A percentile compares a stretch with the other conserved stretches of the same genome.
phyloP scores from a whole-genome alignment of 306 rosid genomes.

The Inga leiocalycina region DNA sequence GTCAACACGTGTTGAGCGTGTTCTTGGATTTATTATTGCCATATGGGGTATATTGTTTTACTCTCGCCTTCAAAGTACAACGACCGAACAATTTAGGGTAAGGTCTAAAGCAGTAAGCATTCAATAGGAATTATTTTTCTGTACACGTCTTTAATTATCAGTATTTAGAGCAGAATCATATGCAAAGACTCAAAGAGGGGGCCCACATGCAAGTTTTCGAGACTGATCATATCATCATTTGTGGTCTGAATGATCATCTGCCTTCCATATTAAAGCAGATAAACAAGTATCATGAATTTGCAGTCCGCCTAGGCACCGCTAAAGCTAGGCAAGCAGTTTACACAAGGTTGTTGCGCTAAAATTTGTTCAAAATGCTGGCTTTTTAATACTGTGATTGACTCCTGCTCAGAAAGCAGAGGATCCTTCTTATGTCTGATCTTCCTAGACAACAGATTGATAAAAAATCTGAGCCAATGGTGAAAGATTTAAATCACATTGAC shows the following conservation, averaged over 20 bases:
- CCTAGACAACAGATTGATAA: slow-evolving; percentile 95
- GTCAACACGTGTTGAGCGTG: slow-evolving; percentile 88
- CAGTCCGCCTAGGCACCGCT: slow-evolving; percentile 96
- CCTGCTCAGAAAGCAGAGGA: slow-evolving; percentile 81
- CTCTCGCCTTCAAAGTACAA: slow-evolving; percentile 88
- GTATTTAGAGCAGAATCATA: slow-evolving; percentile 67
- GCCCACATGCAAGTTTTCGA: slow-evolving; percentile 95
- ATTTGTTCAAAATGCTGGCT: slow-evolving; percentile 37
- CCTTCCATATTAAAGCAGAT: slow-evolving; percentile 87
- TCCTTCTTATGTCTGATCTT: slow-evolving; percentile 95
- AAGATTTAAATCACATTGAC: slow-evolving; percentile 85
- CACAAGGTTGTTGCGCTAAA: slow-evolving; percentile 27
- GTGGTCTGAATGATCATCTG: slow-evolving; percentile 90
- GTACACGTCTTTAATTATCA: slow-evolving; percentile 37
- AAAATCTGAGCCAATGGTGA: slow-evolving; percentile 69
- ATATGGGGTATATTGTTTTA: slow-evolving; percentile 98
- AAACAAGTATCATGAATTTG: slow-evolving; percentile 76
- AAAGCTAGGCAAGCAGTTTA: slow-evolving; percentile 76
- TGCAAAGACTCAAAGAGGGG: slow-evolving; percentile 94
- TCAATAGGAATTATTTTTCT: slow-evolving; percentile 23
- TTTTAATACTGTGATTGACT: slow-evolving; percentile 35
- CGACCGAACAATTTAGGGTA: slow-evolving; percentile 98
- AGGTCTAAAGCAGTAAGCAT: slow-evolving; percentile 34
- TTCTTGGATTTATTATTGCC: slow-evolving; percentile 87
- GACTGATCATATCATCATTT: slow-evolving; percentile 91